Conservation (phyloP, 2,329 filamentous ascomycete genomes). For the Diaporthe amygdali region DNA sequence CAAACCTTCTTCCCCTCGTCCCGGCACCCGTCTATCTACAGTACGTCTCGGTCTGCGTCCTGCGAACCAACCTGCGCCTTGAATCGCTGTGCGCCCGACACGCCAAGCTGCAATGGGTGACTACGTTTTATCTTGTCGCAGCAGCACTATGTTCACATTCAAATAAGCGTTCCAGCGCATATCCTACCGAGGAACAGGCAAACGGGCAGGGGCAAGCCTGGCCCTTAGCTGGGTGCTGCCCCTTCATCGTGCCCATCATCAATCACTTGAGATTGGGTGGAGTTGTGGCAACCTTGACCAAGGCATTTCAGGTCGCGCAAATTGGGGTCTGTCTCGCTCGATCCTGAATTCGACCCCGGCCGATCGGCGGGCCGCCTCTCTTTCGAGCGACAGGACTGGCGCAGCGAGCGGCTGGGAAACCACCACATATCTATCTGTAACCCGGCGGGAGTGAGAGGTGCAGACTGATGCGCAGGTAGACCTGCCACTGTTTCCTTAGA, state of each 20-base stretch:
- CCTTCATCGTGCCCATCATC: slow-evolving; percentile 12
- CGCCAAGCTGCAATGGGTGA: background rate
- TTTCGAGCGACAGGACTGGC: slow-evolving; percentile 6
- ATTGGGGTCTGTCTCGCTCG: slow-evolving; percentile 27
- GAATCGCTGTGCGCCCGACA: slow-evolving; percentile 10
- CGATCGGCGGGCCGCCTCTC: slow-evolving; percentile 14
- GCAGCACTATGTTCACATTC: slow-evolving; percentile 2
- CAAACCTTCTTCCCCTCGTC: slow-evolving; percentile 20
- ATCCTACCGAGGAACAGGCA: background rate
- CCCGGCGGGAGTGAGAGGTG: background rate
- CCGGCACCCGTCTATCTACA: background rate
- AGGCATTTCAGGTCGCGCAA: slow-evolving; percentile 25
- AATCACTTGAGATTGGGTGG: slow-evolving; percentile 23
- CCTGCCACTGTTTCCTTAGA: slow-evolving; percentile 5
- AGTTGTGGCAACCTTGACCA: slow-evolving; percentile 27
- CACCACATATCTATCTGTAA: slow-evolving; percentile 5
- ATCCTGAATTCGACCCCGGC: slow-evolving; percentile 14
- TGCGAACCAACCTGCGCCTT: slow-evolving; percentile 5
- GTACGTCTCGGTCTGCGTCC: background rate
- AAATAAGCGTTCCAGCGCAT: background rate
- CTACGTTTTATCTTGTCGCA: slow-evolving; percentile 8
- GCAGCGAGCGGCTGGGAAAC: background rate
- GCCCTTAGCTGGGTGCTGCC: background rate
- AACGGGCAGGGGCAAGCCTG: slow-evolving; percentile 10
- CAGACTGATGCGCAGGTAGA: background rate